Evolutionary conservation across 2,329 filamentous ascomycete genomes (phyloP).

Genomic region (Mycosphaerella arachidis): DNA sequence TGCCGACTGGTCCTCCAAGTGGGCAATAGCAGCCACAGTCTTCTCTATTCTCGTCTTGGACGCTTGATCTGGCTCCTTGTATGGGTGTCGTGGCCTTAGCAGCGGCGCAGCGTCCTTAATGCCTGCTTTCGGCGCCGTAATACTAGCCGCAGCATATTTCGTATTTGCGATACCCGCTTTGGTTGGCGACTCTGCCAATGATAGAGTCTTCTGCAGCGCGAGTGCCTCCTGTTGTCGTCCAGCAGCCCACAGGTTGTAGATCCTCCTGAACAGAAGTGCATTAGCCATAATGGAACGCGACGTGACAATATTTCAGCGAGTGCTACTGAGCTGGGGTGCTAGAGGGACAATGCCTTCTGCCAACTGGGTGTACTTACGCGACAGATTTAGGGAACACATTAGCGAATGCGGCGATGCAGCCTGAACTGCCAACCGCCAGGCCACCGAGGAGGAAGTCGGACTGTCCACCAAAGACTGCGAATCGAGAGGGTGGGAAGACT

Average conservation of each 20-base stretch:
- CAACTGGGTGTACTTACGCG: constrained; percentile 24
- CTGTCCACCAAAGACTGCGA: constrained; percentile 64
- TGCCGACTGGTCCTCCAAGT: not conserved
- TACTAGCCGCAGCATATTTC: constrained; percentile 63
- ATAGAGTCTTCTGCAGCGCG: constrained; percentile 56
- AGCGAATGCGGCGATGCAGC: constrained; percentile 50
- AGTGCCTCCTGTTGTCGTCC: constrained; percentile 58
- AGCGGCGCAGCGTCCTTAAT: constrained; percentile 54
- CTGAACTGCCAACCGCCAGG: constrained; percentile 45
- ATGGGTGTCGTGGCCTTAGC: constrained; percentile 57
- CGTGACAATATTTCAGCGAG: too few species aligned
- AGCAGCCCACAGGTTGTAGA: constrained; percentile 58
- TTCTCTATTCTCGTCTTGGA: constrained; percentile 38
- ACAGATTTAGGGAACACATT: constrained; percentile 55
- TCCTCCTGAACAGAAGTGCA: constrained; percentile 25
- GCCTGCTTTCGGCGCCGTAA: constrained; percentile 53
- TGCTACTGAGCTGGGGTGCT: too few species aligned
- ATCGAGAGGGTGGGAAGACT: constrained; percentile 50
- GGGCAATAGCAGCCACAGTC: constrained; percentile 34
- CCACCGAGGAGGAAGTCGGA: constrained; percentile 59
- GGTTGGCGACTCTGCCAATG: constrained; percentile 61
- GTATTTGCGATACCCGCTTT: constrained; percentile 63
- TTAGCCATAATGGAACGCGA: too few species aligned
- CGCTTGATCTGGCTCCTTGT: constrained; percentile 43
- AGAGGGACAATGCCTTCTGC: too few species aligned